Percentiles rank a stretch among this genome's conserved stretches.
These are phyloP conservation scores for Malassezia pachydermatis DNA, from an alignment of 1,284 basidiomycete genomes.

Conservation along the genomic window DNA sequence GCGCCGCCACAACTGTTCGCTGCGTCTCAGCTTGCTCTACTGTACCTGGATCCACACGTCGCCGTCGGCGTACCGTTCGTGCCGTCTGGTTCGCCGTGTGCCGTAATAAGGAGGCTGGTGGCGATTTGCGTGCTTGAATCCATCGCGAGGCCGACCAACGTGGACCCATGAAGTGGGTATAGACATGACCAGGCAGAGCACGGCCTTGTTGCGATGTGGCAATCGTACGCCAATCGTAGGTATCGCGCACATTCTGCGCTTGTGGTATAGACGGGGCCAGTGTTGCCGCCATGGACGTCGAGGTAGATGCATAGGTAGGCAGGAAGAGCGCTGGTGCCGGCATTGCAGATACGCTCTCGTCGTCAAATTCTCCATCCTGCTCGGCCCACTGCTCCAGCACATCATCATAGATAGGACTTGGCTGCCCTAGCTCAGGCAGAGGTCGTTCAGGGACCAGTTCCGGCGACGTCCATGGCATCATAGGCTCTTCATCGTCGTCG, in stretches of 20 bases:
- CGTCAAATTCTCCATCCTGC: too few species aligned
- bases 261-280: too few species aligned
- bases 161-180: conserved; percentile 1
- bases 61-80: neutral
- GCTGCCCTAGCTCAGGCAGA: too few species aligned
- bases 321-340: too few species aligned
- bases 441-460: too few species aligned
- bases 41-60: neutral
- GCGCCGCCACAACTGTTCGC: neutral
- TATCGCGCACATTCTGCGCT: conserved; percentile 7
- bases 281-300: too few species aligned
- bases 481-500: too few species aligned
- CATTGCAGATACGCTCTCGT: too few species aligned
- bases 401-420: too few species aligned
- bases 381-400: too few species aligned
- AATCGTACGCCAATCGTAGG: conserved; percentile 15
- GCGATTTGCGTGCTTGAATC: conserved; percentile 6
- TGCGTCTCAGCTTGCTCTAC: neutral
- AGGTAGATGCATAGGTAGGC: too few species aligned
- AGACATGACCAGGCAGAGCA: conserved; percentile 7
- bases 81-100: conserved; percentile 10
- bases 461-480: too few species aligned
- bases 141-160: conserved; percentile 2
- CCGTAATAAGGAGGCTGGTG: conserved; percentile 7
- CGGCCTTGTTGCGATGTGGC: conserved; percentile 13